Base-by-base conservation (phyloP, 768 basidiomycete genomes). In the Porphyrellus cyaneotinctus region DNA sequence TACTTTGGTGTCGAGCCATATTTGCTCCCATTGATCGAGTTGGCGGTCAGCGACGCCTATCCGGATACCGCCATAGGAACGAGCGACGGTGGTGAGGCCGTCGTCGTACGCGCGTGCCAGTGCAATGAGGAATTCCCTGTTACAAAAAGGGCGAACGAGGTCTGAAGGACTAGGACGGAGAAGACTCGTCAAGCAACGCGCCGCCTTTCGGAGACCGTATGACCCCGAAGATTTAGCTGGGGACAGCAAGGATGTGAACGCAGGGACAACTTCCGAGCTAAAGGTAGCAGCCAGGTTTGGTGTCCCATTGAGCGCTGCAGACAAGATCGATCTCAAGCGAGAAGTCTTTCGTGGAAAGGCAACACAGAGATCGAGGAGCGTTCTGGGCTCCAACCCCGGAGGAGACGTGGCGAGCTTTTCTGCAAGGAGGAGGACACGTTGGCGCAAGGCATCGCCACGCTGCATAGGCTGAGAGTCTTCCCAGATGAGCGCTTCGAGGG, bases 1-100 rank as follows among this genome's bases (percentile, higher is more conserved):
- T 9, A 87, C 83, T 69, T 91, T 91, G 2, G 85, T 83, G 51
- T 84, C 78, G 7, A 90, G 72, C 80, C 85, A 87, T 42, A 87
- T 74, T 14, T 72, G 73, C 57, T 87, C 82, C 87, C 87, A 91
- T 46, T 88, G 78, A 56, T 84, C 82, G 15, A 75, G 66, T 6
- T 71, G 64, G 50, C 70, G 53, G 22, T 66, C 49, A 23, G 64
- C 45, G 28, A 64, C 49, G 24, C 62, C 56, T 26, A 62, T 52
- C 18, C 74, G 62, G 28, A 74, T 57, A 13, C 85, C 84, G 0
- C 88, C 86, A 49, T 89, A 87, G 0, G 81, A 79, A 15, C 72
- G 73, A 1, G 84, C 79, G 36, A 86, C 70, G 12, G 75, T 52
- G 0, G 76, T 60, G 28, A 91, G 75, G 7, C 82, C 84, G 6